Evolutionary conservation across 306 rosid genomes (phyloP), one percentile per base, ranked within the genome.

Genomic region (Acacia crassicarpa): DNA sequence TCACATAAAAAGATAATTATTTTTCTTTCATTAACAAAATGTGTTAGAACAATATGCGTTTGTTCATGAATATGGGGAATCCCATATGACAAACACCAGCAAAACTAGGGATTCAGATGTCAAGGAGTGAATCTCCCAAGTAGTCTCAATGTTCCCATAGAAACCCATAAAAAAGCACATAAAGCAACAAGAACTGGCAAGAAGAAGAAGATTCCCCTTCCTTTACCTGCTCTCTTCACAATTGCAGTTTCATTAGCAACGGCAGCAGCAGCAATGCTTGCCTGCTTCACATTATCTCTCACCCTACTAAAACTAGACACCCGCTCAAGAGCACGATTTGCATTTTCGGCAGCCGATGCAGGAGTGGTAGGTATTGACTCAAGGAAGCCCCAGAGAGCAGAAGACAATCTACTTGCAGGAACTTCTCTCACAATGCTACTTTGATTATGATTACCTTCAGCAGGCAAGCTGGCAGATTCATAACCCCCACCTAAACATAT

Each of bases 281-380:
- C 70, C 35, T 61, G 83, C 17, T 70, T 84, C 20, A 67, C 20
- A 48, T 77, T 84, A 20, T 83, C 48, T 89, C 87, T 89, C 84
- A 87, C 27, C 87, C 91, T 83, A 80, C 94, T 83, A 82, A 93
- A 92, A 88, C 99, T 92, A 83, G 98, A 83, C 92, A 95, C 88
- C 69, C 92, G 83, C 80, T 76, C 92, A 78, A 93, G 84, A 17
- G 98, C 93, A 12, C 90, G 91, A 76, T 84, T 88, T 79, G 88
- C 87, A 68, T 81, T 91, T 75, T 95, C 99, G 0, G 98, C 90
- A 38, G 99, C 98, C 66, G 99, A 93, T 74, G 98, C 98, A 63
- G 99, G 99, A 81, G 91, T 93, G 30, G 98, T 89, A 44, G 99
- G 99, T 88, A 95, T 93, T 30, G 99, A 91, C 83, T 95, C 99